Percentiles rank a stretch among this genome's conserved stretches.
phyloP scores from a whole-genome alignment of 2,329 filamentous ascomycete species.

The Pseudohalonectria lignicola region DNA sequence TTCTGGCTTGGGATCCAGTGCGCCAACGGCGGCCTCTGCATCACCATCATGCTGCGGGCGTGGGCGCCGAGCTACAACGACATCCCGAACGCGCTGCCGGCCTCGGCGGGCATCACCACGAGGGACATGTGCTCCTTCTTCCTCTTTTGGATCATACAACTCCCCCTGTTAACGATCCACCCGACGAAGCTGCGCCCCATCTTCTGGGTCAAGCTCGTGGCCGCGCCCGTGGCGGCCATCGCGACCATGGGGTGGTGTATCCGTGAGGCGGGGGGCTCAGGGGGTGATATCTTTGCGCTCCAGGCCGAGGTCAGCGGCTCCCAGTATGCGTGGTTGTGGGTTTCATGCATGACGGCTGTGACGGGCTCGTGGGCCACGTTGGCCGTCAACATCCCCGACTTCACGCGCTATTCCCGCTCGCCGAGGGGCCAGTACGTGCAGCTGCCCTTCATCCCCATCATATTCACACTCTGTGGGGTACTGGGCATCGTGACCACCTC shows the following conservation, averaged over 20 bases:
- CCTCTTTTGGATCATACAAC: conserved; percentile 24
- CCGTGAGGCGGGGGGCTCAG: conserved; percentile 38
- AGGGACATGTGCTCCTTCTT: conserved; percentile 24
- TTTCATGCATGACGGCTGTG: conserved; percentile 33
- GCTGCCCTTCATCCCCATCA: conserved; percentile 31
- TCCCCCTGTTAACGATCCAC: conserved; percentile 12
- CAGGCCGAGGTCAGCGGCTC: conserved; percentile 23
- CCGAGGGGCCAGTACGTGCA: conserved; percentile 26
- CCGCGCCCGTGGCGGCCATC: conserved; percentile 47
- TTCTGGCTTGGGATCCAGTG: conserved; percentile 28
- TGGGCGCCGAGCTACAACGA: conserved; percentile 16
- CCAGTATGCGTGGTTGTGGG: conserved; percentile 32
- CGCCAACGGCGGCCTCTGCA: conserved; percentile 30
- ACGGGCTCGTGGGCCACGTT: conserved; percentile 28
- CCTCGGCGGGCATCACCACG: conserved; percentile 24
- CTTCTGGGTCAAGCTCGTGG: conserved; percentile 37
- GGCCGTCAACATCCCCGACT: conserved; percentile 43
- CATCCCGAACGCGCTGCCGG: conserved; percentile 23
- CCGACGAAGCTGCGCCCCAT: conserved; percentile 8
- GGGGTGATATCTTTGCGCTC: conserved; percentile 25
- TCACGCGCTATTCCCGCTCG: conserved; percentile 29
- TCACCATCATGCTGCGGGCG: conserved; percentile 17
- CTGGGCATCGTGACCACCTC: conserved; percentile 48
- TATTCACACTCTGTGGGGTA: conserved; percentile 35
- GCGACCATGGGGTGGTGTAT: conserved; percentile 54